Evolutionary conservation across 140 eudicot genomes (phyloP).

Genomic region (Cichorium intybus): DNA sequence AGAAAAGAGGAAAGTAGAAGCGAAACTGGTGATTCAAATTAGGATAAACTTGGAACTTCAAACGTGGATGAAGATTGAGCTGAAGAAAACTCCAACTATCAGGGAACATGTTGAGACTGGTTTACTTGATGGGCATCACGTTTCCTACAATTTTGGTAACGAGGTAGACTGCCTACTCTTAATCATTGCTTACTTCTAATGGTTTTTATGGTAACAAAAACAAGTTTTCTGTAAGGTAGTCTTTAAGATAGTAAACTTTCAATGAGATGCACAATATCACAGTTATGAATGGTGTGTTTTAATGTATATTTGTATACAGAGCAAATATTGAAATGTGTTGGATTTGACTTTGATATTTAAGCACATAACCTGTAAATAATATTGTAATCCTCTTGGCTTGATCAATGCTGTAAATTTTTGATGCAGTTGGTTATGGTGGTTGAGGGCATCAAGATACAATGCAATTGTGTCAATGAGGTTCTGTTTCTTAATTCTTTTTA

Average conservation of each 20-base stretch:
- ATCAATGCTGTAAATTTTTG: background rate
- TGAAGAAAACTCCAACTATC: background rate
- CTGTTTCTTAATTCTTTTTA: background rate
- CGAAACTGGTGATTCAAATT: background rate
- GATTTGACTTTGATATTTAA: no score
- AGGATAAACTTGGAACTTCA: background rate
- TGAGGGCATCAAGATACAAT: background rate
- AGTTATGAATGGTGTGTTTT: no score
- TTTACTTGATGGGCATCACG: no score
- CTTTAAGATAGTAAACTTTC: background rate
- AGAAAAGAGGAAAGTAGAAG: background rate
- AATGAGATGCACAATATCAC: no score
- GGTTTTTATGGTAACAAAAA: background rate
- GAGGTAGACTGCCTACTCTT: constrained; percentile 8
- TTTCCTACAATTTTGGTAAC: background rate
- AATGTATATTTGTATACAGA: no score
- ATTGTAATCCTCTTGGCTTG: background rate
- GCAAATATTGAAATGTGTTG: no score
- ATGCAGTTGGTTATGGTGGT: background rate
- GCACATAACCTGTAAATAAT: background rate
- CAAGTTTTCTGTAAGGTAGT: no score
- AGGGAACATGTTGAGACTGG: background rate
- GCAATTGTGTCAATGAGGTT: constrained; percentile 11
- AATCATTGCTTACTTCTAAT: background rate
- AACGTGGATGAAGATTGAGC: background rate